These are phyloP conservation scores for Xerocomellus intermedius DNA, from an alignment of 768 basidiomycete genomes.

Conservation along the genomic window DNA sequence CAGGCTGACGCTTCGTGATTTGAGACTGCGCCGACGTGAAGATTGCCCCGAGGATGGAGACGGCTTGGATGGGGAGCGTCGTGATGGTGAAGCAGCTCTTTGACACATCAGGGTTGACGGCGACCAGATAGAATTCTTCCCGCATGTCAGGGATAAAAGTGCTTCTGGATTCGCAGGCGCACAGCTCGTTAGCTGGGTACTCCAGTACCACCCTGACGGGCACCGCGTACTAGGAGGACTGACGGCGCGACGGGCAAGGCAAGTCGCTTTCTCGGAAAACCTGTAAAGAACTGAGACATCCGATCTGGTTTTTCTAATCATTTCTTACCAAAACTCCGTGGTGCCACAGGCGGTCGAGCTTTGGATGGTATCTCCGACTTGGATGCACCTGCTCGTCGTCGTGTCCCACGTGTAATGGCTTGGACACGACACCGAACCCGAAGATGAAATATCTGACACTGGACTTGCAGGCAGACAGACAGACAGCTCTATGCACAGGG, in stretches of 20 bases:
- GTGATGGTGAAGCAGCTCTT: conserved; percentile 28
- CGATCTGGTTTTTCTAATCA: background rate
- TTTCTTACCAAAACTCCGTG: conserved; percentile 13
- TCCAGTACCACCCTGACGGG: conserved; percentile 22
- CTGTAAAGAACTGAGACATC: background rate
- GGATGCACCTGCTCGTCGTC: conserved; percentile 1
- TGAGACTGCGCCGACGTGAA: conserved; percentile 29
- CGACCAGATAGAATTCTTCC: conserved; percentile 46
- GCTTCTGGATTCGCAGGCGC: conserved; percentile 12
- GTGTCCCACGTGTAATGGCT: conserved; percentile 5
- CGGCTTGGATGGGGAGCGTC: conserved; percentile 18
- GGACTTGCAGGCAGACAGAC: conserved; percentile 11
- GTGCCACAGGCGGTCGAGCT: background rate
- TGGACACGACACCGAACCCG: conserved; percentile 6
- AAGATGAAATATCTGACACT: background rate
- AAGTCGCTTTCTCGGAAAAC: conserved; percentile 15
- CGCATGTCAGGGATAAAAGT: conserved; percentile 31
- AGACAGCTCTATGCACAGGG: conserved; percentile 11
- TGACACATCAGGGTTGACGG: conserved; percentile 41
- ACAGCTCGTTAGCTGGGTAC: conserved; percentile 1
- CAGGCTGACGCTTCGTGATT: conserved; percentile 38
- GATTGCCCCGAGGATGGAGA: conserved; percentile 30
- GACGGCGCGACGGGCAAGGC: conserved; percentile 5
- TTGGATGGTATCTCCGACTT: background rate
- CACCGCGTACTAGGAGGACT: conserved; percentile 1